Base-by-base conservation (phyloP, 768 basidiomycete genomes). In the Xerocomellus dryophilus region DNA sequence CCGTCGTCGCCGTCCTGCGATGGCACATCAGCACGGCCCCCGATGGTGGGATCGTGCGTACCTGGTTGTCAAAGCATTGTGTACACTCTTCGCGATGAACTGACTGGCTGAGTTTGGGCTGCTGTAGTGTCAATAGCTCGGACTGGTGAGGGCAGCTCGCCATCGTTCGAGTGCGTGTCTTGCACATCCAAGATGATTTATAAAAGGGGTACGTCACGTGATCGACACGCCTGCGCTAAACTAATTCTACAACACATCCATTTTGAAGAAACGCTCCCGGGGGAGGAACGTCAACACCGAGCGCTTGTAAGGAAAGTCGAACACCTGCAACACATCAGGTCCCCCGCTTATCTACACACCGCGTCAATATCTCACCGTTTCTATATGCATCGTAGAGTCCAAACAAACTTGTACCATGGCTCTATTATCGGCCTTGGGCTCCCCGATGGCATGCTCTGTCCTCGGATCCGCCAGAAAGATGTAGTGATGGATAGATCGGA, bases 41-140 rank as follows among this genome's bases (percentile, higher is more conserved):
- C 15, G 52, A 61, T 53, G 32, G 36, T 8, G 11, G 23, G 51
- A 57, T 59, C 53, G 46, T 3, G 46, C 67, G 40, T 20, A 87
- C 93, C 82, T 98, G 95, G 63, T 82, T 84, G 70, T 98, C 95
- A 67, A 98, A 99, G 66, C 96, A 99, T 54, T 95, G 93, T 0
- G 95, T 97, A 66, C 96, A 99, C 71, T 98, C 95, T 72, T 97
- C 93, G 8, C 94, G 75, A 61, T 94, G 86, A 0, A 93, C 90
- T 0, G 81, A 80, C 57, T 93, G 86, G 5, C 81, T 84, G 0
- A 86, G 72, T 44, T 71, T 79, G 0, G 91, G 90, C 0, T 75
- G 75, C 34, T 75, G 68, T 0, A 92, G 72, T 12, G 62, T 72
- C 43, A 74, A 66, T 20, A 90, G 68, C 21, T 78, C 70, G 23